Base-by-base conservation (phyloP, 2,329 filamentous ascomycete species). In the Penicillium glabrum region DNA sequence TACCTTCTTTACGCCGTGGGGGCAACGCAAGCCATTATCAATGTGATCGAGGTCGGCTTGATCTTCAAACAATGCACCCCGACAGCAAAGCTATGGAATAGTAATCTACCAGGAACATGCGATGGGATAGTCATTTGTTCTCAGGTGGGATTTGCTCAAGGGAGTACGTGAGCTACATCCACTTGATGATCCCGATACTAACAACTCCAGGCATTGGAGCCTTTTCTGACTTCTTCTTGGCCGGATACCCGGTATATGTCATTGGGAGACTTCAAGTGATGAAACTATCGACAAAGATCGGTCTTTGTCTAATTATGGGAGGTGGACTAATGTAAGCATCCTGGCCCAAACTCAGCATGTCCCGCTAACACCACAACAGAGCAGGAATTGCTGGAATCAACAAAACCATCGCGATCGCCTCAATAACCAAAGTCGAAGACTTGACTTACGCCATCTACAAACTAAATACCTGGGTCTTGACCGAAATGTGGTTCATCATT, bases 401-500 rank as follows among this genome's bases (percentile, higher is more conserved):
- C 46, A 63, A 65, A 35, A 60, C 59, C 2, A 51, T 61, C 23
- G 55, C 61, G 6, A 65, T 63, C 23, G 53, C 61, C n/a, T 58
- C 55, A 23, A 63, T 61, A 4, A 54, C 54, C 2, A 37, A 61
- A 9, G 27, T 29, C 9, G 39, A 50, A 10, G 59, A 63, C 27
- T 45, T 57, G 10, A 61, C 61, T 3, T 63, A 61, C n/a, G 55
- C 55, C 1, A 63, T 63, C 24, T 56, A 56, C 46, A 53, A 56
- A 23, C 46, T 64, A 4, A 63, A 65, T 45, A 61, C 58, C 14
- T 65, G 61, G 62, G 57, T 60, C 6, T 51, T 65, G 14, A 65
- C 62, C 0, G 62, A 65, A 23, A 65, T 65, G 62, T 65, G 62
- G 62, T 65, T 65, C 14, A 63, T 61, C 11, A 56, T 61, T 16